Percentiles rank a stretch among this genome's conserved stretches.
These are phyloP conservation scores for Trichoderma harzianum DNA, from an alignment of 2,329 filamentous ascomycete species.

Conservation along the genomic window DNA sequence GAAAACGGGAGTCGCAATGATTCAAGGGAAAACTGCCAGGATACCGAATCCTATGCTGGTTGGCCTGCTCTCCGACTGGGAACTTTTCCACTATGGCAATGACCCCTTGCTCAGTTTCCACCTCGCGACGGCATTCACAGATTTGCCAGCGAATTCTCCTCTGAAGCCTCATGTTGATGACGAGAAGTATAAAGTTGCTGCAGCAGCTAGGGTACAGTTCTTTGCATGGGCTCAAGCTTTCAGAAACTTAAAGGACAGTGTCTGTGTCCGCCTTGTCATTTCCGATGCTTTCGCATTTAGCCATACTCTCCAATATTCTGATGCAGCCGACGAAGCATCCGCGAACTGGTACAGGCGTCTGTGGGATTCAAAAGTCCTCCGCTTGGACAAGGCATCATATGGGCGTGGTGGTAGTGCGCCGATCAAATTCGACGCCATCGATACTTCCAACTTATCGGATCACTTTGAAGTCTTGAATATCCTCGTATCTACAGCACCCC, in stretches of 20 bases:
- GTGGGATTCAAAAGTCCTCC: constrained; percentile 37
- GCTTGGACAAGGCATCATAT: constrained; percentile 44
- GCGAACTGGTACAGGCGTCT: constrained; percentile 43
- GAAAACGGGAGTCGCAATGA: constrained; percentile 33
- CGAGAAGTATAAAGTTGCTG: constrained; percentile 26
- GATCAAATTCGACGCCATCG: constrained; percentile 51
- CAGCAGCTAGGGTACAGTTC: constrained; percentile 45
- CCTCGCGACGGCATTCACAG: constrained; percentile 46
- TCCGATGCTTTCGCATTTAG: constrained; percentile 51
- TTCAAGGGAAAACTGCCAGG: constrained; percentile 16
- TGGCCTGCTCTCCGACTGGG: constrained; percentile 31
- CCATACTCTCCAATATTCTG: constrained; percentile 47
- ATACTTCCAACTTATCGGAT: constrained; percentile 47
- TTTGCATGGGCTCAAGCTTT: constrained; percentile 44
- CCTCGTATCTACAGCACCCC: constrained; percentile 41
- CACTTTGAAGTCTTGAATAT: constrained; percentile 39
- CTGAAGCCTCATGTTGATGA: constrained; percentile 27
- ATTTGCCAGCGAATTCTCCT: constrained; percentile 38
- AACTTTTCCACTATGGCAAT: constrained; percentile 44
- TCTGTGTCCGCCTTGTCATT: constrained; percentile 45
- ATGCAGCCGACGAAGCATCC: constrained; percentile 27
- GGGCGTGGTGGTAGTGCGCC: constrained; percentile 34
- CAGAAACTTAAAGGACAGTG: constrained; percentile 23
- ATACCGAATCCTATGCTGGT: constrained; percentile 47
- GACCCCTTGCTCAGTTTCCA: constrained; percentile 57